Evolutionary conservation across 768 basidiomycete genomes (phyloP), one percentile per base, ranked within the genome.

Genomic region (Lanmaoa rubissima): DNA sequence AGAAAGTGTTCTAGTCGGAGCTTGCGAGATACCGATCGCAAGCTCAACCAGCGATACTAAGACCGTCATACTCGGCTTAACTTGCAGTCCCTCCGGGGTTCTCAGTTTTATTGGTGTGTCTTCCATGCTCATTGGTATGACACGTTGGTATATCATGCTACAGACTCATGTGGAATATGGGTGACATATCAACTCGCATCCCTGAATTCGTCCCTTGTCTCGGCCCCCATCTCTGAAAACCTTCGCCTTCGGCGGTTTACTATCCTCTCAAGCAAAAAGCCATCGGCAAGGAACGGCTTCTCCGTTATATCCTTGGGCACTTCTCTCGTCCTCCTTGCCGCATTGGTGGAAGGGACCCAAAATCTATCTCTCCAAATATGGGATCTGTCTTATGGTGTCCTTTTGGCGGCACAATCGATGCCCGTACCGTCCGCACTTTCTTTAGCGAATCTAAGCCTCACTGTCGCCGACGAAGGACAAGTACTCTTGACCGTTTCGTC

Each of bases 381-480:
- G 86, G 87, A 89, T 59, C 72, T 88, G 21, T 83, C 83, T 57
- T 89, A 85, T 60, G 82, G 82, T 17, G 81, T 87, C 35, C 71
- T 88, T 24, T 75, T 89, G n/a, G 74, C 84, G 2, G 76, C 78
- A 6, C 78, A 84, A 39, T 65, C 71, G 9, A 70, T 87, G 41
- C 68, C 84, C 1, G 66, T 83, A 14, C 84, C 87, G 0, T 71
- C 79, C 1, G 65, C 76, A 21, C 55, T 82, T 16, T 54, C 67
- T 48, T 65, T 69, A 2, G 63, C 72, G 31, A 62, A 65, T 26
- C 49, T 69, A 19, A 59, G 65, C 17, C 68, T 81, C 41, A 44
- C 59, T 5, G 59, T 77, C 13, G 70, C 78, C 28, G 62, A 74
- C 7, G 59, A 70, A n/a, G 75, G 78, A 21, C 84, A 87, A 58